Evolutionary conservation across 2,329 filamentous ascomycete species (phyloP), one percentile per base, ranked within the genome.

Genomic region (Fusarium tricinctum): DNA sequence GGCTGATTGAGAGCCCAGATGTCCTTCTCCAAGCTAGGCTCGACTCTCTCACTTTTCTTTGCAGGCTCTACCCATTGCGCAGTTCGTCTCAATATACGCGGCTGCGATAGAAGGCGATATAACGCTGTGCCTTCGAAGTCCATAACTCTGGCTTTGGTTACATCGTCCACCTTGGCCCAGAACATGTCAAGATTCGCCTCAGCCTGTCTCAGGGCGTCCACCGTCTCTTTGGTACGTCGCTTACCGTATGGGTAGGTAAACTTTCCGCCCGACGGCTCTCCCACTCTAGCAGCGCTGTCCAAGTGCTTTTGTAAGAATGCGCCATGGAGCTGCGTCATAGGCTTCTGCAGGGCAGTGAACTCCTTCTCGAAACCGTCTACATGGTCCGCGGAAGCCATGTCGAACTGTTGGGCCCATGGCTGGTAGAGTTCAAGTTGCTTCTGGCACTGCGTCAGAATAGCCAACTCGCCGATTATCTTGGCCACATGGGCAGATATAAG

Each of bases 391-490:
- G 26, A 20, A 9, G 1, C 1, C 8, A 10, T 5, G 6, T 46
- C 39, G 5, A 53, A 20, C 1, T 53, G 40, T 0, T 26, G 8
- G 17, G 51, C 51, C 40, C 51, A 47, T 20, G 51, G 51, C 1
- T 54, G 51, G 10, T 47, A 54, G 8, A 33, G 4, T 2, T 58
- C 50, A 2, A 56, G n/a, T 15, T 58, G 50, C 1, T 55, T 56
- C 5, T 40, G 26, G 7, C 42, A 58, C 1, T 56, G 56, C 7
- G 12, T 20, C 15, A 56, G 4, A 8, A 58, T 19, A 6, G 50
- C 42, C 15, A 46, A 1, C 0, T 58, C 33, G 5, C 56, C 13
- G 2, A 58, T 23, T 3, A 40, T 42, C 20, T n/a, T 56, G 3
- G 42, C n/a, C 1, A 56, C n/a, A 19, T 17, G 12, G 17, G 15